Base-by-base conservation (phyloP, 2,329 filamentous ascomycete genomes). In the Botrytis tulipae region DNA sequence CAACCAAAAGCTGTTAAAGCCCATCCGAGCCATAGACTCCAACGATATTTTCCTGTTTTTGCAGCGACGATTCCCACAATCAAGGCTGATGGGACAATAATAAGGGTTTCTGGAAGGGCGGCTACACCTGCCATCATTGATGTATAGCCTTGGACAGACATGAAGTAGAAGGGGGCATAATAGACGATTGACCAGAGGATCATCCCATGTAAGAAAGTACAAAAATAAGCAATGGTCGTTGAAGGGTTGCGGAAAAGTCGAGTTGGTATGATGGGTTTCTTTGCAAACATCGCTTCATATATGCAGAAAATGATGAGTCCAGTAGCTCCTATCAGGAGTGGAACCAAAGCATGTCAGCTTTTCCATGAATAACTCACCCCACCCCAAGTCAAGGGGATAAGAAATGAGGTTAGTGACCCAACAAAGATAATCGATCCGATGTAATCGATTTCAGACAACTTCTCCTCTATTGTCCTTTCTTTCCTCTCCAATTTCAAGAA, bases 291-390 rank as follows among this genome's bases (percentile, higher is more conserved):
- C 77, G 91, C 87, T 32, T 75, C 76, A 77, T 87, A 91, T 32
- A 86, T 79, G 14, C 84, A 82, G 76, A 90, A 90, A 5, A 78
- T 81, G 3, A 85, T 76, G 8, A 92, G 80, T 2, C 87, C 85
- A 0, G 82, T 78, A 2, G 82, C 77, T 3, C 90, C 89, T 18
- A 91, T 61, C 4, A 88, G 80, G 10, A 93, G 80, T 0, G 90
- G 90, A 0, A 89, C 84, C 5, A 93, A 81, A 0, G 89, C 90
- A 1, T 85, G 83, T 84, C 86, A 91, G 12, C 85, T 88, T 59
- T 81, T 79, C 91, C 90, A 93, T 0, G 84, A 79, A 79, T 91
- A 92, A 82, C 89, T 87, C 18, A 91, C 84, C 46, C 89, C 90
- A 18, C 89, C 76, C 84, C 88, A 90, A 2, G 88, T 89, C 4